phyloP scores from a whole-genome alignment of 345 rosid species.

The Rhodamnia rubescens region DNA sequence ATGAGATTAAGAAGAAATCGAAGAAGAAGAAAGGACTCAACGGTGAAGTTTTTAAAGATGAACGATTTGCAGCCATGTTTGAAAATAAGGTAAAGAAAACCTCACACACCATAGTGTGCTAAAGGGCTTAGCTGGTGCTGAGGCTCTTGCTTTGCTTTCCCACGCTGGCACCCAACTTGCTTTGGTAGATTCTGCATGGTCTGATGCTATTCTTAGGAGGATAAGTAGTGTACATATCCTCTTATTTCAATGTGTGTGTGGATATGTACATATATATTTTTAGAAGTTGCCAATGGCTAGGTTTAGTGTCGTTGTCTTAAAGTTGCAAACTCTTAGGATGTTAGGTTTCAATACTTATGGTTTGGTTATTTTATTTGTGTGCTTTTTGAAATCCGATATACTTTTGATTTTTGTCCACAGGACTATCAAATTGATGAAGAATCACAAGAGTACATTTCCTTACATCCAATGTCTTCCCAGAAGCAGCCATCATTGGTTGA shows the following conservation, averaged over 20 bases:
- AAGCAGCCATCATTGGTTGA: slow-evolving; percentile 55
- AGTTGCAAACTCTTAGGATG: background rate
- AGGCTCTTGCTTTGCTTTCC: background rate
- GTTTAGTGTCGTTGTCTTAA: background rate
- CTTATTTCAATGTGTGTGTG: background rate
- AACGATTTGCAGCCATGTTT: slow-evolving; percentile 46
- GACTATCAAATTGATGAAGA: slow-evolving; percentile 68
- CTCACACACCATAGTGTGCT: background rate
- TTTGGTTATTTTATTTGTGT: background rate
- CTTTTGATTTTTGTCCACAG: slow-evolving; percentile 23
- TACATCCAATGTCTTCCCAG: slow-evolving; percentile 66
- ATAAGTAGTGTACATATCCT: background rate
- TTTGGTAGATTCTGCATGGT: background rate
- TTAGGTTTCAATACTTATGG: background rate
- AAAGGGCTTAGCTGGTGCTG: background rate
- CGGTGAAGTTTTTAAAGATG: slow-evolving; percentile 38
- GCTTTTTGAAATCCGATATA: background rate
- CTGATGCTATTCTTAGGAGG: background rate
- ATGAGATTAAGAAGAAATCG: slow-evolving; percentile 46
- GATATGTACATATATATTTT: background rate
- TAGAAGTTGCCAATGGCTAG: background rate
- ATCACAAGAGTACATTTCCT: slow-evolving; percentile 51
- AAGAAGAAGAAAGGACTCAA: slow-evolving; percentile 67
- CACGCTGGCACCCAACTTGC: background rate
- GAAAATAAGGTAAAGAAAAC: slow-evolving; percentile 40